Percentiles rank a stretch among this genome's conserved stretches.
These are phyloP conservation scores for Strigomonas oncopelti DNA, from an alignment of 208 protist genomes.

Conservation along the genomic window DNA sequence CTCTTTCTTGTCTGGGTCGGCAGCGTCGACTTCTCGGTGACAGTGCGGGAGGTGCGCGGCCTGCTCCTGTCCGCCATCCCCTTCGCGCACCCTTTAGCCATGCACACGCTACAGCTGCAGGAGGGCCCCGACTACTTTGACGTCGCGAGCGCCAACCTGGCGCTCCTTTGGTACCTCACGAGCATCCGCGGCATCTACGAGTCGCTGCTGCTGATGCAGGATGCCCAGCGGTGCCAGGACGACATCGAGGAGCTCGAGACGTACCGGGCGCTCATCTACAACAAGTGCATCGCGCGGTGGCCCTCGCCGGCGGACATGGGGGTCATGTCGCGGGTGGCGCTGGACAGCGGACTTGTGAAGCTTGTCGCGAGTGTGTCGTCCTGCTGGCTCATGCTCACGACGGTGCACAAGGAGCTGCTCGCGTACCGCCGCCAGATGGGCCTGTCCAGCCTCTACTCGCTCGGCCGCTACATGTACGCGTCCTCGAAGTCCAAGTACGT, in stretches of 20 bases:
- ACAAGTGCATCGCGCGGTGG: constrained; percentile 16
- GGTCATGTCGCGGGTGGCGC: neutral
- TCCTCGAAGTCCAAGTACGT: constrained; percentile 16
- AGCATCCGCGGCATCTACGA: constrained; percentile 17
- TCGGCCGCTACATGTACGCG: constrained; percentile 25
- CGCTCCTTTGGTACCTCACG: constrained; percentile 33
- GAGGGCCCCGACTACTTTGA: neutral
- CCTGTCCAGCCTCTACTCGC: constrained; percentile 19
- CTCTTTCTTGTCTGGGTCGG: constrained; percentile 13
- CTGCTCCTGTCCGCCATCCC: constrained; percentile 9
- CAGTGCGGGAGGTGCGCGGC: constrained; percentile 10
- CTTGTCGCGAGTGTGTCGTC: constrained; percentile 1
- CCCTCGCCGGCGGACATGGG: constrained; percentile 8
- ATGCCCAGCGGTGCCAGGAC: constrained; percentile 21
- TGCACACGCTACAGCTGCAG: neutral
- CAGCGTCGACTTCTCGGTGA: constrained; percentile 1
- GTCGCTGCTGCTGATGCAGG: constrained; percentile 12
- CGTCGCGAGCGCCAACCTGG: constrained; percentile 17
- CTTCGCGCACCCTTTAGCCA: neutral
- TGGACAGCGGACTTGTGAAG: neutral
- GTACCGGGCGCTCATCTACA: constrained; percentile 20
- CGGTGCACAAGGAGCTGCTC: constrained; percentile 13
- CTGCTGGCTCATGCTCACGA: constrained; percentile 22
- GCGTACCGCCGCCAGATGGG: constrained; percentile 1
- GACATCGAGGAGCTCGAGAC: constrained; percentile 20